Percentiles rank a stretch among this genome's conserved stretches.
Conservation (phyloP, 2,329 filamentous ascomycete species). For the Aschersonia sp. region DNA sequence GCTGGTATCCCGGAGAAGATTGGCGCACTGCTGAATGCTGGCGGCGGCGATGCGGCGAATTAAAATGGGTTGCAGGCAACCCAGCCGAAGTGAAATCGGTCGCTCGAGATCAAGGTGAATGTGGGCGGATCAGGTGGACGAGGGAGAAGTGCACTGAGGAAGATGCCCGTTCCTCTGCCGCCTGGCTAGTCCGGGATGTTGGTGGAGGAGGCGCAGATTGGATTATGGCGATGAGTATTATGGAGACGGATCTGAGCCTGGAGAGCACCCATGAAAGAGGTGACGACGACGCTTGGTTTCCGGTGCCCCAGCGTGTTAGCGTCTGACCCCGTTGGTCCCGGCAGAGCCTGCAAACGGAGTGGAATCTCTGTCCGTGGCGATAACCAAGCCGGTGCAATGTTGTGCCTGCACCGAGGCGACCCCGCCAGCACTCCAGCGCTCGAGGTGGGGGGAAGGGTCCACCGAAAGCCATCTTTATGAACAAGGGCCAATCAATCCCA, state of each 20-base stretch:
- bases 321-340: too few species aligned
- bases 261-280: not conserved
- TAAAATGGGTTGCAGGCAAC: too few species aligned
- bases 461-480: slow-evolving; percentile 2
- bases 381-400: not conserved
- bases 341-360: not conserved
- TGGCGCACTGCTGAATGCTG: not conserved
- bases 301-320: too few species aligned
- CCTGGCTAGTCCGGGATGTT: not conserved
- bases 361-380: not conserved
- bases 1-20: not conserved
- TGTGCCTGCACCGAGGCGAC: not conserved
- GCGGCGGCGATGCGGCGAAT: not conserved
- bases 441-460: not conserved
- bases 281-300: too few species aligned
- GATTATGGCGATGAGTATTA: not conserved
- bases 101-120: not conserved
- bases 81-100: not conserved
- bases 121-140: not conserved
- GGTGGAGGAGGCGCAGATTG: not conserved
- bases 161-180: too few species aligned
- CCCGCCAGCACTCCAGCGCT: too few species aligned
- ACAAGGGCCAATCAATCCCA: not conserved
- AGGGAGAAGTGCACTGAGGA: not conserved
- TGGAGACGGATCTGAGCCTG: not conserved